A percentile compares a stretch with the other conserved stretches of the same genome.
Conservation (phyloP, 139 green algal genomes). For the Chlamydomonas incerta region DNA sequence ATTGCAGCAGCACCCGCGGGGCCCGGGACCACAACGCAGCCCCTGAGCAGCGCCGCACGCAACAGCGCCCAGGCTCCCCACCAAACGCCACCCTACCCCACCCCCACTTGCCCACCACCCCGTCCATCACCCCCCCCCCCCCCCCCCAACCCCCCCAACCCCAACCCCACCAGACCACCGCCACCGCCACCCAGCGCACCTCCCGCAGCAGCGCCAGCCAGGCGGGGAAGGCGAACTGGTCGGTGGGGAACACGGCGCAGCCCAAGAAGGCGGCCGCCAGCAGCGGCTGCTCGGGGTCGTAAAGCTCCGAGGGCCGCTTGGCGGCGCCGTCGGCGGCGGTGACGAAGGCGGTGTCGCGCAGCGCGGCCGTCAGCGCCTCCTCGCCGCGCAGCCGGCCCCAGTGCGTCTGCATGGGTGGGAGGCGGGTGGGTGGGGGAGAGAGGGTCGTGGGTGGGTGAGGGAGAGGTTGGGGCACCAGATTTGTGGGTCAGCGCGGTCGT, state of each 20-base stretch:
- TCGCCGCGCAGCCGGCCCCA: constrained; percentile 36
- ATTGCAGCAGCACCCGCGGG: too few relatives aligned
- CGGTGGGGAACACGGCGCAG: constrained; percentile 55
- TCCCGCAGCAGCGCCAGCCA: constrained; percentile 67
- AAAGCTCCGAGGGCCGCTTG: constrained; percentile 57
- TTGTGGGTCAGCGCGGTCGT: neutral
- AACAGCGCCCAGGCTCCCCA: too few relatives aligned
- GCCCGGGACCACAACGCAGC: too few relatives aligned
- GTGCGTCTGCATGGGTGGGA: constrained; percentile 12
- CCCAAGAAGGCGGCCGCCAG: constrained; percentile 65
- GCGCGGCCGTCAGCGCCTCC: constrained; percentile 44
- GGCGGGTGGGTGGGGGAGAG: too few relatives aligned
- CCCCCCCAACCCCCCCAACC: too few relatives aligned
- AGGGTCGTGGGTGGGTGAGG: too few relatives aligned
- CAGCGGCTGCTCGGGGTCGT: constrained; percentile 69
- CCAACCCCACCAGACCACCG: neutral
- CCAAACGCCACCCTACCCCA: too few relatives aligned
- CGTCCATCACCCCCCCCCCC: too few relatives aligned
- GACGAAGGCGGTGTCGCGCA: constrained; percentile 66
- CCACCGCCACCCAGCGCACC: constrained; percentile 40
- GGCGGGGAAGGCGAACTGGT: constrained; percentile 52
- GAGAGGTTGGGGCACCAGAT: neutral
- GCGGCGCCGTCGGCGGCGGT: constrained; percentile 18
- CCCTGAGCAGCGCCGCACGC: too few relatives aligned
- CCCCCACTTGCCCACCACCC: too few relatives aligned